These are phyloP conservation scores for Coffea canephora DNA, from an alignment of 257 asterid genomes.

Conservation along the genomic window DNA sequence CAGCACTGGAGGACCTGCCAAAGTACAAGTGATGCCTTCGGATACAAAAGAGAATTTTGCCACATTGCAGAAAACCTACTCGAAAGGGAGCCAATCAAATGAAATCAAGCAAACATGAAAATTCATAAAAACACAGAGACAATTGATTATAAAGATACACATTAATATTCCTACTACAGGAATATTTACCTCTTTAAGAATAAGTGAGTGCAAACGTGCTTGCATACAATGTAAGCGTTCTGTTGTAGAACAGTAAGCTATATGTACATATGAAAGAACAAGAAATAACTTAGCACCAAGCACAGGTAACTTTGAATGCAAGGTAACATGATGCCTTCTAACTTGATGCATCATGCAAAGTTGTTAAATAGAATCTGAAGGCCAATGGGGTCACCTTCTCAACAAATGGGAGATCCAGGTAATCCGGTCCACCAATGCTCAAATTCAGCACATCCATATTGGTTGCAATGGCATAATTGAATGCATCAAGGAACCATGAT, in stretches of 20 bases:
- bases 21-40: neutral
- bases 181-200: neutral
- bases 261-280: neutral
- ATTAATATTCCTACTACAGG: neutral
- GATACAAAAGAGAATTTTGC: neutral
- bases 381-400: neutral
- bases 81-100: neutral
- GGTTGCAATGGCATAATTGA: constrained; percentile 94
- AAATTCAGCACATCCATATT: constrained; percentile 95
- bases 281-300: neutral
- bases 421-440: constrained; percentile 99
- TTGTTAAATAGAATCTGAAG: neutral
- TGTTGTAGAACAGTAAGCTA: neutral
- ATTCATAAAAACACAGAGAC: neutral
- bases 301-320: neutral
- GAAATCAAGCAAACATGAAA: neutral
- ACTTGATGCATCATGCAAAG: neutral
- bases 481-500: constrained; percentile 99
- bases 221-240: neutral
- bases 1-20: neutral
- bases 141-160: neutral
- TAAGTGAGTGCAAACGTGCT: neutral
- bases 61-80: neutral
- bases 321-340: neutral
- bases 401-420: constrained; percentile 28